phyloP scores from a whole-genome alignment of 2,329 filamentous ascomycete genomes.

The Paraphoma sp. region DNA sequence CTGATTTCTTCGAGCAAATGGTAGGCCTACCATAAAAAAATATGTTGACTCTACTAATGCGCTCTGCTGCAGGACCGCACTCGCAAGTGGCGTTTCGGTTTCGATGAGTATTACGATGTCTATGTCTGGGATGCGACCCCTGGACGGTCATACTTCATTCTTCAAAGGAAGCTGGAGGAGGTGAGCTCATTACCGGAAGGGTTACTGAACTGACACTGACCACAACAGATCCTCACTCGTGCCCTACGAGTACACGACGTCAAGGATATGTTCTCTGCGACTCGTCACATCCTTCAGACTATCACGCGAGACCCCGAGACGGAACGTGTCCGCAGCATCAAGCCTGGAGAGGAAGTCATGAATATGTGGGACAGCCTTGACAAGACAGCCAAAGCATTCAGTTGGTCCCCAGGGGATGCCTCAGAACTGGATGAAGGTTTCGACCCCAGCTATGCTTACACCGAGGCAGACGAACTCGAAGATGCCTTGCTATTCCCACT shows the following conservation, averaged over 20 bases:
- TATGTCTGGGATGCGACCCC: slow-evolving; percentile 51
- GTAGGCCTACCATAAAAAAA: not conserved
- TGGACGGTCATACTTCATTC: slow-evolving; percentile 34
- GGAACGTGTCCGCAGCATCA: slow-evolving; percentile 45
- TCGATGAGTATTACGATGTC: slow-evolving; percentile 54
- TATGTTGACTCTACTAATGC: not conserved
- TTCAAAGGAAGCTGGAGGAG: slow-evolving; percentile 43
- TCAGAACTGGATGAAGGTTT: slow-evolving; percentile 24
- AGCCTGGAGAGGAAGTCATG: slow-evolving; percentile 39
- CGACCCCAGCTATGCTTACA: slow-evolving; percentile 39
- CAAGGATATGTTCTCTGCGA: slow-evolving; percentile 42
- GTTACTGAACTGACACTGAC: not conserved
- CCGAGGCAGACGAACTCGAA: slow-evolving; percentile 50
- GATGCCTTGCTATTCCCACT: slow-evolving; percentile 52
- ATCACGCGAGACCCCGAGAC: slow-evolving; percentile 45
- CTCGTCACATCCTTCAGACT: slow-evolving; percentile 46
- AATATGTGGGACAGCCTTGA: slow-evolving; percentile 46
- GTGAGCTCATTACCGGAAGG: slow-evolving; percentile 14
- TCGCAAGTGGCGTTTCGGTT: slow-evolving; percentile 49
- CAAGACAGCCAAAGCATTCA: slow-evolving; percentile 14
- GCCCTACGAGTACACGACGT: slow-evolving; percentile 41
- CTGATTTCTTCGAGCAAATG: slow-evolving; percentile 50
- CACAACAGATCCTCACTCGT: slow-evolving; percentile 43
- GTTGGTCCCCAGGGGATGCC: slow-evolving; percentile 4
- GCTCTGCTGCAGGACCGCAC: slow-evolving; percentile 26